Conservation (phyloP, 1,284 basidiomycete genomes). For the Sporisorium iseilematis-ciliati region DNA sequence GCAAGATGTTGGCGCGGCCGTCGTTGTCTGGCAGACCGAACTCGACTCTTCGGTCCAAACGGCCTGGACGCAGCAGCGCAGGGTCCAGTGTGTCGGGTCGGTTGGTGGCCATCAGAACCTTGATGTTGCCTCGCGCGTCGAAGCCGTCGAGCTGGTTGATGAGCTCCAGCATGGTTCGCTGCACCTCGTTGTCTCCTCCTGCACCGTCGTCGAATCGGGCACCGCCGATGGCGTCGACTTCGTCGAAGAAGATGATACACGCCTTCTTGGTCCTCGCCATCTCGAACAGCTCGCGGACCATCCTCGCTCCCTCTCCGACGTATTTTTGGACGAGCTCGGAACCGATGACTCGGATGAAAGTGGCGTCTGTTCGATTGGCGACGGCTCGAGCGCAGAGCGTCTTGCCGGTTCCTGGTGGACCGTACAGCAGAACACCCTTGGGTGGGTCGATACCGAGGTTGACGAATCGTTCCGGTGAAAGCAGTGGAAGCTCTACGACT, state of each 20-base stretch:
- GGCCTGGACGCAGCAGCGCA: slow-evolving; percentile 92
- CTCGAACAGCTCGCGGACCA: slow-evolving; percentile 99
- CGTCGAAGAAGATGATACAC: slow-evolving; percentile 99
- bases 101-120: slow-evolving; percentile 99
- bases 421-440: slow-evolving; percentile 95
- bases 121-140: slow-evolving; percentile 98
- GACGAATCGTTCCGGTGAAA: slow-evolving; percentile 91
- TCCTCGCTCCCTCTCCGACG: slow-evolving; percentile 97
- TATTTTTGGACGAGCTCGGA: slow-evolving; percentile 99
- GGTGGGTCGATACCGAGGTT: slow-evolving; percentile 99
- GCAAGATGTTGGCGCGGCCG: slow-evolving; percentile 94
- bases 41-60: slow-evolving; percentile 94
- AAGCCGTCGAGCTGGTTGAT: slow-evolving; percentile 99
- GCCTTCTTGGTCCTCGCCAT: slow-evolving; percentile 99
- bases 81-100: slow-evolving; percentile 98
- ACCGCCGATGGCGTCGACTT: slow-evolving; percentile 96
- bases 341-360: slow-evolving; percentile 98
- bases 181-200: slow-evolving; percentile 98
- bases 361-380: slow-evolving; percentile 97
- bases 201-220: slow-evolving; percentile 99
- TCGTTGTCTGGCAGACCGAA: slow-evolving; percentile 96
- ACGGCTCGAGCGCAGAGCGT: slow-evolving; percentile 98
- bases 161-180: slow-evolving; percentile 99
- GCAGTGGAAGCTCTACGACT: slow-evolving; percentile 96
- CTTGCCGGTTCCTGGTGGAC: slow-evolving; percentile 96